Base-by-base conservation (phyloP, 2,329 filamentous ascomycete genomes). In the Thielaviopsis populi region DNA sequence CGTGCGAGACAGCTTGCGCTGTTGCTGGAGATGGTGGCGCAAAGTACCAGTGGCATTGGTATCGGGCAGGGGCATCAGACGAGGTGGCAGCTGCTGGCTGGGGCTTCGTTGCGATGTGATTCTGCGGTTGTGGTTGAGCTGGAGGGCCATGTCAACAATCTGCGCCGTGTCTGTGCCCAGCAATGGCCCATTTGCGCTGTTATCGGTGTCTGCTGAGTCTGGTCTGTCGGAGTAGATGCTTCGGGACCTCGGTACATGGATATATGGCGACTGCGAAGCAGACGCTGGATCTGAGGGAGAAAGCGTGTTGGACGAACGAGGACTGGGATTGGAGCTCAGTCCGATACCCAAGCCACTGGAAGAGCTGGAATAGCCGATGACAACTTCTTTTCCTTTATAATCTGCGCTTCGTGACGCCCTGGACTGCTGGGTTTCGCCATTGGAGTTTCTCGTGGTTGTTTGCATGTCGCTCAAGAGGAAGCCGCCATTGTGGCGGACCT, bases 121-220 rank as follows among this genome's bases (percentile, higher is more conserved):
- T 70, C 83, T 83, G 68, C 84, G 83, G 70, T 86, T 89, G 73
- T 96, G 90, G 75, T 88, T 95, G 60, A 97, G 75, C 68, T 87
- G 94, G 69, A 97, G 75, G 1, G 92, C 92, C 82, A 97, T 88
- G 70, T 91, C 91, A 50, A 97, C 90, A 68, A 97, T 95, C 73
- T 96, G 89, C 3, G 87, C 83, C 7, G 91, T 87, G 70, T 96
- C 91, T 62, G 66, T 43, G 22, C 68, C 43, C 8, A 56, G 13
- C 2, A 22, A 56, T 56, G 53, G 53, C 19, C 53, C 24, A 10
- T 17, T 56, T 37, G 53, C 13, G 15, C 53, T 37, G 37, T 54
- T 53, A 67, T 67, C 27, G 69, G 69, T 43, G 69, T 69, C 40
- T 66, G 65, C n/a, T 70, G 68, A 53, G 68, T 70, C 60, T 69